phyloP scores from a whole-genome alignment of 345 rosid species.

The Triadica sebifera region DNA sequence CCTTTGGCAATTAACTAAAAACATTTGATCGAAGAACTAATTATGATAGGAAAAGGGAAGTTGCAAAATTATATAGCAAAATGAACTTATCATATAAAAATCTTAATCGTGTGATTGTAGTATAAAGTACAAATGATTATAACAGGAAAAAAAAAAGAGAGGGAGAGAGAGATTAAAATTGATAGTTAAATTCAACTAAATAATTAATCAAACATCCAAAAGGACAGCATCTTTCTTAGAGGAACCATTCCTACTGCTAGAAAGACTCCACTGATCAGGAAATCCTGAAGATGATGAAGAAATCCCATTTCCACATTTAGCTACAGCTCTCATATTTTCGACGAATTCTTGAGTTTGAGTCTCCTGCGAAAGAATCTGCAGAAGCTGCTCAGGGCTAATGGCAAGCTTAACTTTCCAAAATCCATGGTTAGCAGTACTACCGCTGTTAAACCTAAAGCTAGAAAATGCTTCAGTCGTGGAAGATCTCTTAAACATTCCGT shows the following conservation, averaged over 20 bases:
- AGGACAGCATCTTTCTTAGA: slow-evolving; percentile 30
- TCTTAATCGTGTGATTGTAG: too few species aligned
- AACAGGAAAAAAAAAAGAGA: too few species aligned
- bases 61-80: too few species aligned
- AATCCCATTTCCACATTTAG: slow-evolving; percentile 51
- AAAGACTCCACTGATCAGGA: slow-evolving; percentile 56
- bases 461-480: slow-evolving; percentile 55
- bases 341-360: slow-evolving; percentile 61
- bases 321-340: slow-evolving; percentile 72
- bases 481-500: slow-evolving; percentile 55
- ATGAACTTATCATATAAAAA: too few species aligned
- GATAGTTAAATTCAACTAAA: not conserved
- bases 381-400: slow-evolving; percentile 59
- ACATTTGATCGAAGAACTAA: too few species aligned
- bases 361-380: slow-evolving; percentile 67
- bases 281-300: slow-evolving; percentile 25
- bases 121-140: too few species aligned
- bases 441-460: slow-evolving; percentile 13
- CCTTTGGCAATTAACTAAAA: too few species aligned
- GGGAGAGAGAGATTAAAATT: too few species aligned
- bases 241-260: slow-evolving; percentile 34
- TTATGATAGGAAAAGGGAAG: too few species aligned
- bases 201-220: not conserved
- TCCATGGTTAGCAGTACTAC: slow-evolving; percentile 16
- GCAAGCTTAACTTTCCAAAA: slow-evolving; percentile 90